A percentile compares a stretch with the other conserved stretches of the same genome.
phyloP scores from a whole-genome alignment of 495 filamentous ascomycete species.

The Amorphotheca resinae region DNA sequence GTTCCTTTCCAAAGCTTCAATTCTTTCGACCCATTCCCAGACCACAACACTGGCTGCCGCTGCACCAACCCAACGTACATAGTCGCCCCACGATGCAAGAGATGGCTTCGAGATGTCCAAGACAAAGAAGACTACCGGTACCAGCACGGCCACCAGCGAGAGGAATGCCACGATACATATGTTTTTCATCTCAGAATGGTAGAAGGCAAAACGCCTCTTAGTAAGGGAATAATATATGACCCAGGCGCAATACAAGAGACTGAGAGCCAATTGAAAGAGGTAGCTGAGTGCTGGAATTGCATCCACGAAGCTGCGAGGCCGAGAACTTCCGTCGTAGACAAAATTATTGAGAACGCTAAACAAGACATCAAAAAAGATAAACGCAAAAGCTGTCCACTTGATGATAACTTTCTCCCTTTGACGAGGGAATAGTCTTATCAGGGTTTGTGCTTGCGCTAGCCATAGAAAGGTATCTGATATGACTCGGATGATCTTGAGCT shows the following conservation, averaged over 20 bases:
- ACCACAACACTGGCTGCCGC: constrained; percentile 93
- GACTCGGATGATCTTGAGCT: constrained; percentile 77
- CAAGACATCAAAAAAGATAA: constrained; percentile 79
- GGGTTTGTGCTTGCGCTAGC: constrained; percentile 92
- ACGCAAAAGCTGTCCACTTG: constrained; percentile 92
- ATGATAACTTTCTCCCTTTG: constrained; percentile 97
- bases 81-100: constrained; percentile 91
- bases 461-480: constrained; percentile 92
- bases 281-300: constrained; percentile 91
- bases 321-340: constrained; percentile 42
- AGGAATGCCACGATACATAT: constrained; percentile 76
- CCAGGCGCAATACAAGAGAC: constrained; percentile 86
- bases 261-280: constrained; percentile 80
- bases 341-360: constrained; percentile 88
- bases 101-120: constrained; percentile 80
- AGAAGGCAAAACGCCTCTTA: constrained; percentile 88
- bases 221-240: constrained; percentile 90
- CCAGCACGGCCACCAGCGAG: constrained; percentile 66
- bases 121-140: constrained; percentile 92
- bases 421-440: constrained; percentile 89
- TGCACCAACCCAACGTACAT: constrained; percentile 94
- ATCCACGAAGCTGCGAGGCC: constrained; percentile 65
- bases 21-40: constrained; percentile 99
- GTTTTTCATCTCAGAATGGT: constrained; percentile 84
- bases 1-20: constrained; percentile 88